A percentile compares a stretch with the other conserved stretches of the same genome.
These are phyloP conservation scores for Scenedesmus sp. DNA, from an alignment of 163 green algal genomes.

Conservation along the genomic window DNA sequence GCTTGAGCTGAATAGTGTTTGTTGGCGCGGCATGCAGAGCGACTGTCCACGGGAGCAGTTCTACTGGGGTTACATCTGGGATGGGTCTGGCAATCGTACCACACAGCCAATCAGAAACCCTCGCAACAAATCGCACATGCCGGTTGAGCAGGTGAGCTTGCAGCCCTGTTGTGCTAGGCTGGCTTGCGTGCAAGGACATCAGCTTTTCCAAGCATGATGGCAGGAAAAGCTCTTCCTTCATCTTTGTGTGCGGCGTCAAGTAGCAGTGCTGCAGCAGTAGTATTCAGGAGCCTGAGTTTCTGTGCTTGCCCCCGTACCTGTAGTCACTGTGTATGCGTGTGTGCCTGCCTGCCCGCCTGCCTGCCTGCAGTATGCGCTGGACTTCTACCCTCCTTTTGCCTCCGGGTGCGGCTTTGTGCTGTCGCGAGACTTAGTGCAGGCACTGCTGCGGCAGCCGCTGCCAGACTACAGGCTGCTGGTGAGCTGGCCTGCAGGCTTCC, in stretches of 20 bases:
- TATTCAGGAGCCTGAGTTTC: not conserved
- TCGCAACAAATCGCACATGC: constrained; percentile 80
- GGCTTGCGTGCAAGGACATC: not conserved
- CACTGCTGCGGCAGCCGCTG: constrained; percentile 61
- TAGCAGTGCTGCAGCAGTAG: not conserved
- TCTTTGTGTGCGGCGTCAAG: not conserved
- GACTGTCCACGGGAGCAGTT: constrained; percentile 55
- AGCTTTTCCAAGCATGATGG: not conserved
- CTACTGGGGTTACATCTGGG: constrained; percentile 83
- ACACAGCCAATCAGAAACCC: constrained; percentile 75
- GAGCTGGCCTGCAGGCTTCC: not conserved
- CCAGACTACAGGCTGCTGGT: constrained; percentile 79
- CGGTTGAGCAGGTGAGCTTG: constrained; percentile 63
- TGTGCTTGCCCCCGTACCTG: not conserved
- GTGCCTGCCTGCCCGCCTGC: not conserved
- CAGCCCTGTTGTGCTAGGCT: not conserved
- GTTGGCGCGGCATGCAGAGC: not conserved
- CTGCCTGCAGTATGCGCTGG: constrained; percentile 67
- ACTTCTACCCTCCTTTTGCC: constrained; percentile 79
- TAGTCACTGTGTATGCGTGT: not conserved
- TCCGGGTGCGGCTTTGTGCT: constrained; percentile 78
- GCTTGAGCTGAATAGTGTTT: not conserved
- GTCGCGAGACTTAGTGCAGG: constrained; percentile 69
- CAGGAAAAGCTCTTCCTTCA: not conserved
- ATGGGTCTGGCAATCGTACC: constrained; percentile 63